Base-by-base conservation (phyloP, 1,284 basidiomycete species). In the Bondarzewia mesenterica region DNA sequence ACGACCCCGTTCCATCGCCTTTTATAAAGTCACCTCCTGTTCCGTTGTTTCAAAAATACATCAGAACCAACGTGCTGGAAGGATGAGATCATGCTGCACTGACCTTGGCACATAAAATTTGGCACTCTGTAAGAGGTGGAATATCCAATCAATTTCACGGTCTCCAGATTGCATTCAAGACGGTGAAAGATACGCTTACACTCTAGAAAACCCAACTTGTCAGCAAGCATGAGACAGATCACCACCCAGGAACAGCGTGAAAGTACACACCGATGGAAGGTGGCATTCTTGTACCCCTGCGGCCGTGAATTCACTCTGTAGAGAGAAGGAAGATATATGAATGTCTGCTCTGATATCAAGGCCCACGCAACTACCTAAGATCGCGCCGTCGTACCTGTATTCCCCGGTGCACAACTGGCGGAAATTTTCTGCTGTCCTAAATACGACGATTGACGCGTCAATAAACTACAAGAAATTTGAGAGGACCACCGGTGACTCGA, bases 371-470 rank as follows among this genome's bases (percentile, higher is more conserved):
- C 14, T 46, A 42, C 32, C 40, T 37, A 15, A 15, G 57, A 27
- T 25, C 14, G 14, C 15, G 63, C 50, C 50, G 5, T n/a, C 44
- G 15, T 37, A 92, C 89, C 91, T 78, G 67, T 85, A 90, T 69
- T 98, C 94, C 26, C 96, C 95, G 0, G 95, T 98, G 63, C 95
- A 98, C 18, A 98, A 72, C 59, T 98, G 94, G 50, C 95, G 77
- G 60, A 99, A 99, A 72, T 99, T 99, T 69, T 99, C 96, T 1
- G 93, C 90, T 0, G 95, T 98, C 61, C 89, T 91, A 55, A 18
- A 47, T n/a, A 41, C 20, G 25, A 23, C 29, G 29, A 7, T 32
- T n/a, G n/a, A 32, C 14, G 22, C 26, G 36, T 21, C 20, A 37
- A n/a, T n/a, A n/a, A n/a, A n/a, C n/a, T n/a, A n/a, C n/a, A n/a